phyloP scores from a whole-genome alignment of 257 asterid species.

The Solanum medicagineum region DNA sequence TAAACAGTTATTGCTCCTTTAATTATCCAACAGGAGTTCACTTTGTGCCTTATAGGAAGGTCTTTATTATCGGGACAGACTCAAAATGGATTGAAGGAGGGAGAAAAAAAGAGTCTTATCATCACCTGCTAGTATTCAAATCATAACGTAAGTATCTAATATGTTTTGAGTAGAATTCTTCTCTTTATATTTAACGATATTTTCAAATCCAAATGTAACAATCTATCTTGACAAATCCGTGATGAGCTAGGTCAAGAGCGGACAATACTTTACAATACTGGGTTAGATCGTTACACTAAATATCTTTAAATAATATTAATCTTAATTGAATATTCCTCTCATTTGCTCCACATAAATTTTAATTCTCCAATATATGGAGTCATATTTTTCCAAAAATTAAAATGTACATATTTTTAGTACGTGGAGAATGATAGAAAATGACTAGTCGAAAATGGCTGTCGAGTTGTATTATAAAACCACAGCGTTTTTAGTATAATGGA shows the following conservation, averaged over 20 bases:
- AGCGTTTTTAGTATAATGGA: background rate
- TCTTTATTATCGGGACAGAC: background rate
- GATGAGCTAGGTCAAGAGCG: too few species aligned
- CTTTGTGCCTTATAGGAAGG: background rate
- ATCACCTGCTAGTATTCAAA: background rate
- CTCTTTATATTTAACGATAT: too few species aligned
- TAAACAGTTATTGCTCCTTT: background rate
- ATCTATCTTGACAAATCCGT: too few species aligned
- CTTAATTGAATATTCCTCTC: background rate
- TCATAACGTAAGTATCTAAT: background rate
- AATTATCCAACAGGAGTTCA: accelerated
- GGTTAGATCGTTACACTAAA: background rate
- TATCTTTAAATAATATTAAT: background rate
- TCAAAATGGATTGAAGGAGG: background rate
- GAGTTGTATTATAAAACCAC: background rate
- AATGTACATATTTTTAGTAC: background rate
- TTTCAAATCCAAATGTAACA: background rate
- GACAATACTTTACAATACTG: too few species aligned
- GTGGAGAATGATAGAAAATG: background rate
- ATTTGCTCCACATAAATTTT: background rate
- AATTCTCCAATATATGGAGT: background rate
- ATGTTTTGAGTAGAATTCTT: background rate
- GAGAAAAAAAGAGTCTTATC: too few species aligned
- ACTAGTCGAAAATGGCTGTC: background rate
- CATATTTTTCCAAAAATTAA: background rate